Conservation (phyloP, 2,329 filamentous ascomycete genomes). For the Botrytis fabae region DNA sequence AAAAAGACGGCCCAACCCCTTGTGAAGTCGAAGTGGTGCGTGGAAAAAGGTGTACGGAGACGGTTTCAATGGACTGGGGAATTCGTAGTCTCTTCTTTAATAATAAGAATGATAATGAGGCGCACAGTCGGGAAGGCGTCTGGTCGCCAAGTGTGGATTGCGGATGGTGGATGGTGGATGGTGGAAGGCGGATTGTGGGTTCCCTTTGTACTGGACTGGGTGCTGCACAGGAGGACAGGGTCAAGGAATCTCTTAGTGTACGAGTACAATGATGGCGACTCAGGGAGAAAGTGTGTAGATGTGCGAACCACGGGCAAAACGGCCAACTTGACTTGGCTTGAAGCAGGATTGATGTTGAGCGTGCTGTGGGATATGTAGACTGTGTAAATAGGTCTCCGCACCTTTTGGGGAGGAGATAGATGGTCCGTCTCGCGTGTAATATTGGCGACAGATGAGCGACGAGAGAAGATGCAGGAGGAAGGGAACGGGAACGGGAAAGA, state of each 20-base stretch:
- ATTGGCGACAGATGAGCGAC: background rate
- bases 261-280: background rate
- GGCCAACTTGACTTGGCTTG: background rate
- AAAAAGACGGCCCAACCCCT: background rate
- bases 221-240: constrained; percentile 12
- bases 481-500: background rate
- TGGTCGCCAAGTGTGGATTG: constrained; percentile 3
- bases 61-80: background rate
- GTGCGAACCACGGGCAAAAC: background rate
- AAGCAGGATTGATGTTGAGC: background rate
- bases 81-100: background rate
- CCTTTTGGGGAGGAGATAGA: background rate
- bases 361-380: background rate
- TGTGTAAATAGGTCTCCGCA: background rate
- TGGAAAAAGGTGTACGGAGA: background rate
- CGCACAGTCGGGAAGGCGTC: constrained; percentile 16
- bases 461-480: background rate
- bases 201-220: constrained; percentile 2
- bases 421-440: background rate
- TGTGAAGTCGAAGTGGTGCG: background rate
- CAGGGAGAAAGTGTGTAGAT: background rate
- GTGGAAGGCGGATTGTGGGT: constrained; percentile 16
- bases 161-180: background rate
- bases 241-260: background rate
- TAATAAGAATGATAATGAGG: background rate